Evolutionary conservation across 768 basidiomycete species (phyloP), one percentile per base, ranked within the genome.

Genomic region (Baorangia bicolor): DNA sequence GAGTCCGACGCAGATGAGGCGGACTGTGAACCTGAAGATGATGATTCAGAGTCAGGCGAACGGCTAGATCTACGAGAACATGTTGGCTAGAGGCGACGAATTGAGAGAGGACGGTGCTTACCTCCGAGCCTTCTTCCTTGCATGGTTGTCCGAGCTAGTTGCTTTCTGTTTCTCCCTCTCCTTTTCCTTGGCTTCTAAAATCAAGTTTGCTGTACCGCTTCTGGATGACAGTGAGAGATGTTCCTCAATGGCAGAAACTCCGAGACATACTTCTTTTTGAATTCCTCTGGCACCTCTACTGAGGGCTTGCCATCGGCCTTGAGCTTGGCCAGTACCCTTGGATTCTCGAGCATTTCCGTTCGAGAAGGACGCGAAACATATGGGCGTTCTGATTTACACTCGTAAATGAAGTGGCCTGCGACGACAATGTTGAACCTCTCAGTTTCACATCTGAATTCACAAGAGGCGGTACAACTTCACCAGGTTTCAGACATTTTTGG

Each of bases 351-450:
- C 70, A 87, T 85, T 63, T 94, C 82, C 2, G 92, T 92, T 39
- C 94, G 83, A 34, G 92, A 94, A 2, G 94, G 94, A n/a, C 95
- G 81, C 12, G 91, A 84, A 38, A 92, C 78, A 69, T 97, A 98
- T 25, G 92, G 90, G 3, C 89, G 80, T 21, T 81, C 63, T 18
- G 80, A 79, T 72, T 92, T 92, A 81, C 95, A 98, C 74, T 97
- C 83, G 67, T 87, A 98, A 13, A 86, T 97, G 69, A 87, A 95
- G 72, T 97, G 95, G 0, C 94, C 94, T 86, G 66, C 35, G 42
- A 50, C 20, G 39, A 37, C 21, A 14, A 41, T 5, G 27, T 43
- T 28, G 27, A 31, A 23, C 13, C 34, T 28, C 16, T 45, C 45
- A 13, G 37, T 28, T 27, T 42, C 30, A 18, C 37, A 20, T 41